phyloP scores from a whole-genome alignment of 2,329 filamentous ascomycete species.

The Ceratocystis diversiconidia region DNA sequence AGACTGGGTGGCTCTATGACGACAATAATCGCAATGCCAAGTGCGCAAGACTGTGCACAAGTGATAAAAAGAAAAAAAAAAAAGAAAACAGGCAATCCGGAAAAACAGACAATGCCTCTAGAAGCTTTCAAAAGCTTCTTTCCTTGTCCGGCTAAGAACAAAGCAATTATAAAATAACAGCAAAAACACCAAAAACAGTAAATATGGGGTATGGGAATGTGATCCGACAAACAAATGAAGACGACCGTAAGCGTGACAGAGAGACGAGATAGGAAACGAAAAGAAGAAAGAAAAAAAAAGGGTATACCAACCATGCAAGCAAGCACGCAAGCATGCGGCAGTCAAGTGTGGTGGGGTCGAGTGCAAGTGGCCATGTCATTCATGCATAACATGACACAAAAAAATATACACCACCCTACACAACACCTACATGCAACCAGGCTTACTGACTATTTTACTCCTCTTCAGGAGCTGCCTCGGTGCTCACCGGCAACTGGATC shows the following conservation, averaged over 20 bases:
- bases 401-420: neutral
- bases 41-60: slow-evolving; percentile 1
- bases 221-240: slow-evolving; percentile 4
- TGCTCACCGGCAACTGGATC: neutral
- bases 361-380: neutral
- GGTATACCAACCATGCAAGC: neutral
- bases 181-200: slow-evolving; percentile 1
- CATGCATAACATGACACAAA: neutral
- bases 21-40: neutral
- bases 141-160: neutral
- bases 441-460: neutral
- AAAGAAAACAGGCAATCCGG: neutral
- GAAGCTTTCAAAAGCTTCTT: neutral
- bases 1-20: neutral
- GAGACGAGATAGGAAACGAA: neutral
- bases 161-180: slow-evolving; percentile 9
- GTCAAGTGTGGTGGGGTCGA: too few relatives aligned
- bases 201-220: slow-evolving; percentile 5
- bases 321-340: neutral
- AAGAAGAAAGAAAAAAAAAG: neutral
- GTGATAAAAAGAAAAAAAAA: slow-evolving; percentile 4
- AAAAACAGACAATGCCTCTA: neutral
- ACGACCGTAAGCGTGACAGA: slow-evolving; percentile 10
- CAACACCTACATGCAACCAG: neutral
- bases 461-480: neutral